phyloP scores from a whole-genome alignment of 139 green algal genomes.

The Ettlia oleoabundans region DNA sequence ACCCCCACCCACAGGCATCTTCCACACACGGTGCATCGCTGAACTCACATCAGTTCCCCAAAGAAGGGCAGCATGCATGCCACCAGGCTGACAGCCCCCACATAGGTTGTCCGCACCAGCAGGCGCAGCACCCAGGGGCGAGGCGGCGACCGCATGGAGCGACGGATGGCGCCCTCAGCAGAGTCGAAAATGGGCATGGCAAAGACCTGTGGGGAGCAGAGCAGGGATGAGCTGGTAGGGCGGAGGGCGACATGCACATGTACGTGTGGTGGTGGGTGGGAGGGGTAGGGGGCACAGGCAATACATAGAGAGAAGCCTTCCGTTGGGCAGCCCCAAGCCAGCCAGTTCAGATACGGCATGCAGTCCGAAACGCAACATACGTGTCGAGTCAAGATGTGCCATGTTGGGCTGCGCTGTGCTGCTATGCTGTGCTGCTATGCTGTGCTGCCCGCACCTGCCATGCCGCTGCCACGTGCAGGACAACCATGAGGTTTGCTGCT shows the following conservation, averaged over 20 bases:
- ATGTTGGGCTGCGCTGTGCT: not conserved
- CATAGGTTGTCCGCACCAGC: conserved; percentile 54
- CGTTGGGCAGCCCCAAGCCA: too few species aligned
- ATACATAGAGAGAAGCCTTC: not conserved
- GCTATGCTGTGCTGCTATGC: not conserved
- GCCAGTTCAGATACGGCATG: too few species aligned
- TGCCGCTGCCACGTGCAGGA: conserved; percentile 67
- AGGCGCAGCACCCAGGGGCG: conserved; percentile 40
- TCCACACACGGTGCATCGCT: too few species aligned
- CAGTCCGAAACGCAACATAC: too few species aligned
- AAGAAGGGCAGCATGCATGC: conserved; percentile 72
- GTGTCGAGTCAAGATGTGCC: not conserved
- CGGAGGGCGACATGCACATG: not conserved
- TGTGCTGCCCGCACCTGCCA: conserved; percentile 57
- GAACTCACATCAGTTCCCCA: conserved; percentile 51
- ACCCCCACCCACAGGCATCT: too few species aligned
- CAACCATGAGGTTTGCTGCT: conserved; percentile 68
- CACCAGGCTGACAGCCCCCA: conserved; percentile 49
- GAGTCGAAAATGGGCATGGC: conserved; percentile 38
- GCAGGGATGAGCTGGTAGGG: not conserved
- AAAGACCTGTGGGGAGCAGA: conserved; percentile 10
- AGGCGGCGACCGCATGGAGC: conserved; percentile 3
- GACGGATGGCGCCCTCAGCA: not conserved
- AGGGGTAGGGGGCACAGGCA: not conserved
- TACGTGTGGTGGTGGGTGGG: not conserved